Percentiles rank a stretch among this genome's conserved stretches.
These are phyloP conservation scores for Pseudopithomyces chartarum DNA, from an alignment of 2,329 filamentous ascomycete genomes.

Conservation along the genomic window DNA sequence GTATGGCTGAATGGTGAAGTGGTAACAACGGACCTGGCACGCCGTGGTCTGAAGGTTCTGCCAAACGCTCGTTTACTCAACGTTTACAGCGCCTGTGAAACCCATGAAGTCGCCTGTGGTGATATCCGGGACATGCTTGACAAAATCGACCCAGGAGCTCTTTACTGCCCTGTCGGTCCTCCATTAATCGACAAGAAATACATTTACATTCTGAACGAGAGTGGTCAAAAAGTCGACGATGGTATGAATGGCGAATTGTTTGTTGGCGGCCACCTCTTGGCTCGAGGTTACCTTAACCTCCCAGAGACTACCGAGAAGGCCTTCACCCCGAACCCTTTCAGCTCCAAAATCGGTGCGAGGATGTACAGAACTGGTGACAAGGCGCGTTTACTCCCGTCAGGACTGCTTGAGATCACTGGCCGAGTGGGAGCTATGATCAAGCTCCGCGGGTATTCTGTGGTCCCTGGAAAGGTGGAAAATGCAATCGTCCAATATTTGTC, in stretches of 20 bases:
- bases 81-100: slow-evolving; percentile 82
- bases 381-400: slow-evolving; percentile 69
- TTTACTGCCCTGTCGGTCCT: slow-evolving; percentile 75
- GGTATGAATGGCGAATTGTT: slow-evolving; percentile 75
- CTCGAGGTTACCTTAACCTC: slow-evolving; percentile 78
- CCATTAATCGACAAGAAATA: slow-evolving; percentile 67
- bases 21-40: slow-evolving; percentile 76
- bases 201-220: slow-evolving; percentile 74
- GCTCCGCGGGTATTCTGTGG: slow-evolving; percentile 76
- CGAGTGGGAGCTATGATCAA: slow-evolving; percentile 82
- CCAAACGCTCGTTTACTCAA: slow-evolving; percentile 74
- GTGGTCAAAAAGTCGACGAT: slow-evolving; percentile 63
- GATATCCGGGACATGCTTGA: slow-evolving; percentile 71
- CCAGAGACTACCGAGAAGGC: slow-evolving; percentile 76
- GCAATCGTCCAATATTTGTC: slow-evolving; percentile 72
- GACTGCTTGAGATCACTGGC: slow-evolving; percentile 75
- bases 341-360: slow-evolving; percentile 61
- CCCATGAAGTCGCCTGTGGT: slow-evolving; percentile 78
- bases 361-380: slow-evolving; percentile 79
- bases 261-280: slow-evolving; percentile 74
- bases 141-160: slow-evolving; percentile 59
- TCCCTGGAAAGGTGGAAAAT: slow-evolving; percentile 76
- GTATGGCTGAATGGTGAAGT: slow-evolving; percentile 85
- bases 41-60: slow-evolving; percentile 68
- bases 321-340: slow-evolving; percentile 71